A percentile compares a stretch with the other conserved stretches of the same genome.
Conservation (phyloP, 2,329 filamentous ascomycete species). For the Emmonsia crescens region DNA sequence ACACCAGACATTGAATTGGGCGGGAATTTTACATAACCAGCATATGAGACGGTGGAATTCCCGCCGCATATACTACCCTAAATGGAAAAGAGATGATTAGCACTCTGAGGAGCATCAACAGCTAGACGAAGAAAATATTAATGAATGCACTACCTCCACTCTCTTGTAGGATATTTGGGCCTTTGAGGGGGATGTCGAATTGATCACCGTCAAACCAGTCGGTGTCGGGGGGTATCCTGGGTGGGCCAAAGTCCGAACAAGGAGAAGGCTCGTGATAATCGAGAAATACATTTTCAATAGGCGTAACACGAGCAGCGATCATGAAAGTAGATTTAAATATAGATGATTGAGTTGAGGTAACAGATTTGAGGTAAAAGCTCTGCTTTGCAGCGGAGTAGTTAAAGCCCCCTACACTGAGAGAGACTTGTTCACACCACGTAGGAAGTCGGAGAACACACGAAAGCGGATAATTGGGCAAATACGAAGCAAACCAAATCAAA, state of each 20-base stretch:
- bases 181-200: background rate
- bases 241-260: no score
- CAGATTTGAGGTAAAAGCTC: no score
- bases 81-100: background rate
- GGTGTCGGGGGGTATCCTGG: no score
- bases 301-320: background rate
- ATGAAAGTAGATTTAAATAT: background rate
- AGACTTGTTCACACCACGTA: no score
- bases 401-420: background rate
- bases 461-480: no score
- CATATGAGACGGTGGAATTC: conserved; percentile 31
- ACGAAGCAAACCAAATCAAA: background rate
- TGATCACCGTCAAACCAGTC: background rate
- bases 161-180: background rate
- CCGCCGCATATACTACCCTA: background rate
- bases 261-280: no score
- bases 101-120: background rate
- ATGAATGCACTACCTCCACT: background rate
- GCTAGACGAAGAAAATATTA: no score
- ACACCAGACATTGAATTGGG: conserved; percentile 32
- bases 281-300: no score
- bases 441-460: no score
- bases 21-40: conserved; percentile 49
- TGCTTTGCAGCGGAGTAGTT: no score
- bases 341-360: background rate